Conservation (phyloP, 2,329 filamentous ascomycete species). For the Fusarium oxysporum region DNA sequence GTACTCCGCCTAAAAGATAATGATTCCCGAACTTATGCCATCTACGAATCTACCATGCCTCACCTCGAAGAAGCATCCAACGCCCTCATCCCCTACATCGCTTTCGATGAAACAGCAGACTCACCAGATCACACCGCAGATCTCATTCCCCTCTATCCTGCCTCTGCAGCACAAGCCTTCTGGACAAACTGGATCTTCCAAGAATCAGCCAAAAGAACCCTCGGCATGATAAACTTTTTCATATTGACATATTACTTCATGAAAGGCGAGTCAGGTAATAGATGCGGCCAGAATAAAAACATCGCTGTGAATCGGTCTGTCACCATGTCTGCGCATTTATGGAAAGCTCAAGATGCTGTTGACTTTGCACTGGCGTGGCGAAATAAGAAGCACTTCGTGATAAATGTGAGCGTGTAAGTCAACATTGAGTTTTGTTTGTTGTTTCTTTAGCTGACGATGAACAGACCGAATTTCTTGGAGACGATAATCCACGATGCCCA, state of each 20-base stretch:
- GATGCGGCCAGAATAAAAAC: background rate
- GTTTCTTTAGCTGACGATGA: rapidly evolving
- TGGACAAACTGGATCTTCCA: background rate
- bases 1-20: background rate
- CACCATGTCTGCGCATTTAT: constrained; percentile 4
- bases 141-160: background rate
- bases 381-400: background rate
- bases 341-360: constrained; percentile 4
- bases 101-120: background rate
- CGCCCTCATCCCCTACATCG: background rate
- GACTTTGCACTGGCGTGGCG: constrained; percentile 3
- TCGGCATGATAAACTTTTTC: constrained; percentile 2
- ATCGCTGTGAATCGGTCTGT: background rate
- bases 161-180: background rate
- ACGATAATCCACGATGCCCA: background rate
- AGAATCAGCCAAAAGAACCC: background rate
- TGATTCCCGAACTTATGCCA: background rate
- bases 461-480: background rate
- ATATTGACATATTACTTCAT: constrained; percentile 1
- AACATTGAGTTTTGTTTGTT: rapidly evolving
- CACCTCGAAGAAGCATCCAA: constrained; percentile 11
- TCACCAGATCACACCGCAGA: background rate
- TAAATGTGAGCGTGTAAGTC: background rate
- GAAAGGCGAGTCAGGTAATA: background rate
- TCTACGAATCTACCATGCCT: constrained; percentile 4